These are phyloP conservation scores for Alternaria sp. DNA, from an alignment of 2,329 filamentous ascomycete genomes.

Conservation along the genomic window DNA sequence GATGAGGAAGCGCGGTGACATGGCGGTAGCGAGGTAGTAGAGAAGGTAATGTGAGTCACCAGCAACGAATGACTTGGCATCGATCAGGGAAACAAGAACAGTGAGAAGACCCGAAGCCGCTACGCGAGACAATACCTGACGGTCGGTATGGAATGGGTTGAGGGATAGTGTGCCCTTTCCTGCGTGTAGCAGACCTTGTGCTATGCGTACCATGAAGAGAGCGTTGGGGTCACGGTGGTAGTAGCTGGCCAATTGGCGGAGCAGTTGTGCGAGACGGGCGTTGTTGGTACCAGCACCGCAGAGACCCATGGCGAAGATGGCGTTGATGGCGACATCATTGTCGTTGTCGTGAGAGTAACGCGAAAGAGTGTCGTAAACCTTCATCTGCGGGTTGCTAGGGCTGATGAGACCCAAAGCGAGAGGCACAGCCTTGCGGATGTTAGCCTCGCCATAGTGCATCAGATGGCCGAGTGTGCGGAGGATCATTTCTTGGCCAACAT, in stretches of 20 bases:
- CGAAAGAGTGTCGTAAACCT: constrained; percentile 97
- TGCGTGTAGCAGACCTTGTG: constrained; percentile 97
- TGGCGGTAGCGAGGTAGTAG: constrained; percentile 95
- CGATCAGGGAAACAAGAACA: constrained; percentile 91
- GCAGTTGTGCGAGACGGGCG: constrained; percentile 90
- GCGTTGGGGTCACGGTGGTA: constrained; percentile 97
- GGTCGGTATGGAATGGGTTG: constrained; percentile 99
- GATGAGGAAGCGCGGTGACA: constrained; percentile 95
- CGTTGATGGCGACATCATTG: constrained; percentile 96
- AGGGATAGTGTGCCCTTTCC: constrained; percentile 96
- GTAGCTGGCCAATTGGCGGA: constrained; percentile 95
- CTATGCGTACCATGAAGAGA: constrained; percentile 98
- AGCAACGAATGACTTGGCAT: constrained; percentile 85
- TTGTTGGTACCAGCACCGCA: constrained; percentile 98
- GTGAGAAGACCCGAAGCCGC: constrained; percentile 88
- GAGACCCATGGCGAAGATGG: constrained; percentile 99
- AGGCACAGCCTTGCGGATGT: constrained; percentile 95
- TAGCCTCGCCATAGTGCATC: constrained; percentile 98
- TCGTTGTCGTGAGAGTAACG: constrained; percentile 99
- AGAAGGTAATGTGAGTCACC: constrained; percentile 87
- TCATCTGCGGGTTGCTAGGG: constrained; percentile 99
- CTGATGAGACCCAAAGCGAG: constrained; percentile 96
- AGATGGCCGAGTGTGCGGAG: constrained; percentile 95
- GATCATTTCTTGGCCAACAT: constrained; percentile 98
- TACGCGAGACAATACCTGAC: constrained; percentile 92